phyloP scores from a whole-genome alignment of 148 eudicot species.

The Fagopyrum tataricum region DNA sequence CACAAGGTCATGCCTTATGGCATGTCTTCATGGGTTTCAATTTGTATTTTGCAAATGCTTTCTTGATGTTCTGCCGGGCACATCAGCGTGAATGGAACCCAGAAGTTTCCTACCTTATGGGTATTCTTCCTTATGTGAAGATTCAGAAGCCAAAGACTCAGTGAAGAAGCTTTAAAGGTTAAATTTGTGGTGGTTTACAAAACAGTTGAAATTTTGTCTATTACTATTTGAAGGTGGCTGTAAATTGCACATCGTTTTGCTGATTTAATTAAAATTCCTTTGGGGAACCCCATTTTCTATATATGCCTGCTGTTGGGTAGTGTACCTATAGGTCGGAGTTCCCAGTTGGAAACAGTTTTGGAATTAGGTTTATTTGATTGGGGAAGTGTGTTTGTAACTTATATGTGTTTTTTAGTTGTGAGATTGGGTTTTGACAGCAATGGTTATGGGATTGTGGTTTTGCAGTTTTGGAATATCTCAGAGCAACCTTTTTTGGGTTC shows the following conservation, averaged over 20 bases:
- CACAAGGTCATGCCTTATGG: conserved; percentile 78
- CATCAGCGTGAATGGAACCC: conserved; percentile 65
- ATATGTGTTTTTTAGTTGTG: too few relatives aligned
- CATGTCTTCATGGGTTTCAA: conserved; percentile 69
- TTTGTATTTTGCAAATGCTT: conserved; percentile 60
- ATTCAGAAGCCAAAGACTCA: conserved; percentile 52
- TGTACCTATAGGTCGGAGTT: background rate
- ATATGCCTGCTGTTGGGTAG: conserved; percentile 2
- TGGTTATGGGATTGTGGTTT: too few relatives aligned
- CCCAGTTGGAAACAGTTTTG: conserved; percentile 10
- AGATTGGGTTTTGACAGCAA: too few relatives aligned
- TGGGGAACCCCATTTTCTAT: conserved; percentile 1
- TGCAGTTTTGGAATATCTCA: too few relatives aligned
- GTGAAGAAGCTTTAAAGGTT: conserved; percentile 21
- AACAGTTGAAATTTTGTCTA: background rate
- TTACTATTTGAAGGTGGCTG: background rate
- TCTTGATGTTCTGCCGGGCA: conserved; percentile 80
- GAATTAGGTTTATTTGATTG: conserved; percentile 15
- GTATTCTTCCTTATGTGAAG: conserved; percentile 71
- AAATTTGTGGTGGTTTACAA: background rate
- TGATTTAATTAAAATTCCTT: conserved; percentile 6
- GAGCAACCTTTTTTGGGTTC: too few relatives aligned
- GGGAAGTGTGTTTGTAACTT: background rate
- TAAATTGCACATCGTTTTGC: conserved; percentile 4
- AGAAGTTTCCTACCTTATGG: conserved; percentile 39